Conservation (phyloP, 2,329 filamentous ascomycete species). For the Epichloe baconii region DNA sequence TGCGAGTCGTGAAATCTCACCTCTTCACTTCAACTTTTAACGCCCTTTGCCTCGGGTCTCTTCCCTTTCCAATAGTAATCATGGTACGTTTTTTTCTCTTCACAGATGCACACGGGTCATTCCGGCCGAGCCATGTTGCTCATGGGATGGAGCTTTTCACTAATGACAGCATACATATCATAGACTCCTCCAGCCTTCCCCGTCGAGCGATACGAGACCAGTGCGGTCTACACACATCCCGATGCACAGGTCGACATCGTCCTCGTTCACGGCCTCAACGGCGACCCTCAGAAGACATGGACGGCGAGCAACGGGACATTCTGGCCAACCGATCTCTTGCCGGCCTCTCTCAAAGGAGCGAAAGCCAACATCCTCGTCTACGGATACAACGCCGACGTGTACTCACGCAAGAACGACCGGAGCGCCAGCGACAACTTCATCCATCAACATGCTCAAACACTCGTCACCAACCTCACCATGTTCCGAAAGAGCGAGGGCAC, state of each 20-base stretch:
- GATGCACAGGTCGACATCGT: constrained; percentile 51
- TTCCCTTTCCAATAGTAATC: not conserved
- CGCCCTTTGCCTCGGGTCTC: not conserved
- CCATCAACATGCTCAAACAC: constrained; percentile 57
- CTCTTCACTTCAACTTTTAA: not conserved
- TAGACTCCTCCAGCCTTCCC: not conserved
- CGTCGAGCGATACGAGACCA: constrained; percentile 39
- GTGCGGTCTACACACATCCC: constrained; percentile 45
- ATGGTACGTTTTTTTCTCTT: not conserved
- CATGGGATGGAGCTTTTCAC: not conserved
- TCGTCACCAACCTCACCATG: constrained; percentile 48
- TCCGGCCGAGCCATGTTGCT: too few relatives aligned
- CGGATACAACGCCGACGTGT: constrained; percentile 60
- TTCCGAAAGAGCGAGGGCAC: constrained; percentile 48
- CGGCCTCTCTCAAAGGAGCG: constrained; percentile 39
- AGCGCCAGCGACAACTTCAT: constrained; percentile 53
- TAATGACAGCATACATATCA: not conserved
- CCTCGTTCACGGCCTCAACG: constrained; percentile 59
- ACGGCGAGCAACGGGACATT: constrained; percentile 43
- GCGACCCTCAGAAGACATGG: constrained; percentile 49
- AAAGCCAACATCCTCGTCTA: constrained; percentile 57
- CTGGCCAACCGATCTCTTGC: constrained; percentile 58
- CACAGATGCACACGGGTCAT: not conserved
- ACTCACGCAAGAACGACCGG: constrained; percentile 32
- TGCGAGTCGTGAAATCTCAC: not conserved